These are phyloP conservation scores for Chytriomyces sp. DNA, from an alignment of 192 early-diverging fungal genomes.

Conservation along the genomic window DNA sequence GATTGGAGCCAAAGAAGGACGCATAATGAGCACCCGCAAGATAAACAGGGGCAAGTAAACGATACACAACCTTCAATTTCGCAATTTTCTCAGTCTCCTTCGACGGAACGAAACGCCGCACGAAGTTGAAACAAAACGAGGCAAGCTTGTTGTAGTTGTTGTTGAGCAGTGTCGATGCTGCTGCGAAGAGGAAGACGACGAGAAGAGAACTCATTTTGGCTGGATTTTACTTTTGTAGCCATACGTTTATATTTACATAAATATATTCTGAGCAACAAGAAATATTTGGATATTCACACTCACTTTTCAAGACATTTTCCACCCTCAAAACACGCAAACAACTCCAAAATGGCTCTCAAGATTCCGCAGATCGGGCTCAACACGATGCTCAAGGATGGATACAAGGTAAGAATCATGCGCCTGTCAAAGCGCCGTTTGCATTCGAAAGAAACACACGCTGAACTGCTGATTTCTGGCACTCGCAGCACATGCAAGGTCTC, in stretches of 20 bases:
- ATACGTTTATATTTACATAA: background rate
- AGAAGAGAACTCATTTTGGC: background rate
- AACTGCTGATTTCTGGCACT: background rate
- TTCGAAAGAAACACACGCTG: background rate
- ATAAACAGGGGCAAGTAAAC: background rate
- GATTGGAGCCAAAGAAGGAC: background rate
- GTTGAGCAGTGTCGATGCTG: slow-evolving; percentile 2
- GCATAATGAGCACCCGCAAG: background rate
- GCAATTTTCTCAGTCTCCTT: background rate
- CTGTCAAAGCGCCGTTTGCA: slow-evolving; percentile 1
- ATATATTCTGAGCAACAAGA: background rate
- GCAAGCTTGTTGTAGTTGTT: slow-evolving; percentile 14
- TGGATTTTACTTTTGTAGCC: background rate
- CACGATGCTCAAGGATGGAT: slow-evolving; percentile 88
- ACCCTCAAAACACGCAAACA: background rate
- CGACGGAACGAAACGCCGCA: background rate
- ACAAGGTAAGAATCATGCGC: slow-evolving; percentile 67
- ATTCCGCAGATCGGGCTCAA: slow-evolving; percentile 81
- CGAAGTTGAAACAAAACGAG: background rate
- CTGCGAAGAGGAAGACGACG: background rate
- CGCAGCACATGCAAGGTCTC: slow-evolving; percentile 86
- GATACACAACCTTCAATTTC: background rate
- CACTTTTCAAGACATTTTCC: background rate
- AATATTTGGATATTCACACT: background rate
- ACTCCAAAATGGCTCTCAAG: slow-evolving; percentile 79